Evolutionary conservation across 805 yeast species (phyloP).

Genomic region (Saccharomycopsis olivae): DNA sequence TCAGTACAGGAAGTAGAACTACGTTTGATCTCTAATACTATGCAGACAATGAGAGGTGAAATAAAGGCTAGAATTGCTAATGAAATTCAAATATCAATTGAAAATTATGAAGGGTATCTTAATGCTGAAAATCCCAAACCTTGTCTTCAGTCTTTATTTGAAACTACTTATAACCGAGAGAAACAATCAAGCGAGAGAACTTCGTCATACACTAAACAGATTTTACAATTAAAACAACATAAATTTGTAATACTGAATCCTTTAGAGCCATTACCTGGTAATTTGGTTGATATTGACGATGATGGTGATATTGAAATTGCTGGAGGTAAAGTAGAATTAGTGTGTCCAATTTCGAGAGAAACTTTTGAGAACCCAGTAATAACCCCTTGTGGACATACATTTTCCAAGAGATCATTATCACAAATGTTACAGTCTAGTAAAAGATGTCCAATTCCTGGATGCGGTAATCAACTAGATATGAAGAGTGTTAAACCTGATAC

Average conservation of each 20-base stretch:
- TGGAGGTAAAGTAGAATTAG: slow-evolving; percentile 61
- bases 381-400: slow-evolving; percentile 55
- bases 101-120: background rate
- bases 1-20: background rate
- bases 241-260: slow-evolving; percentile 47
- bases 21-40: background rate
- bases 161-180: too few species aligned
- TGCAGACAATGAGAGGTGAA: background rate
- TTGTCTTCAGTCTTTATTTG: too few species aligned
- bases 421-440: slow-evolving; percentile 24
- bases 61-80: background rate
- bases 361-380: slow-evolving; percentile 43
- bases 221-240: slow-evolving; percentile 8
- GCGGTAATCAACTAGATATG: slow-evolving; percentile 26
- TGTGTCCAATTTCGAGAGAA: slow-evolving; percentile 55
- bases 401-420: slow-evolving; percentile 38
- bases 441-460: slow-evolving; percentile 51
- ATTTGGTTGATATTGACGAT: slow-evolving; percentile 25
- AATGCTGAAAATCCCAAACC: too few species aligned
- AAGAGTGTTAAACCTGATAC: slow-evolving; percentile 36
- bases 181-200: too few species aligned
- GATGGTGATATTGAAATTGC: slow-evolving; percentile 55
- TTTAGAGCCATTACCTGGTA: slow-evolving; percentile 46
- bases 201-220: too few species aligned
- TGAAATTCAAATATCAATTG: slow-evolving; percentile 2